phyloP scores from a whole-genome alignment of 2,329 filamentous ascomycete genomes.

The Lecanicillium sp. region DNA sequence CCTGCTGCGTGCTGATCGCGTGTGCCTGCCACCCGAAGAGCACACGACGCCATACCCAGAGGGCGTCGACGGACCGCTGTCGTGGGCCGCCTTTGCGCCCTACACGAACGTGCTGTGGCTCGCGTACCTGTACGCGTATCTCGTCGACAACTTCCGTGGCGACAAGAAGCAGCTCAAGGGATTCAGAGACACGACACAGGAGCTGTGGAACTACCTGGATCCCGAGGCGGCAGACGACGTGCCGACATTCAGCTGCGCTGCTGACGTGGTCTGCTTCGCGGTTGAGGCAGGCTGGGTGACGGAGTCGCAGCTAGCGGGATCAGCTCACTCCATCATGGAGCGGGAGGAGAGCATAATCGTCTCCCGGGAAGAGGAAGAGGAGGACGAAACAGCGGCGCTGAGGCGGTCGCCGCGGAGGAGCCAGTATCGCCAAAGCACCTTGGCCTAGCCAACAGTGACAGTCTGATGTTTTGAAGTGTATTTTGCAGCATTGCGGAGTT shows the following conservation, averaged over 20 bases:
- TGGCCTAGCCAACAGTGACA: background rate
- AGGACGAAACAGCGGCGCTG: constrained; percentile 17
- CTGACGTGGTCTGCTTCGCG: constrained; percentile 51
- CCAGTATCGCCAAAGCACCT: constrained; percentile 1
- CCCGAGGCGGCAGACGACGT: constrained; percentile 41
- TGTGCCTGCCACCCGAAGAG: constrained; percentile 40
- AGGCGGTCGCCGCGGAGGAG: constrained; percentile 22
- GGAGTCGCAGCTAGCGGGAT: constrained; percentile 43
- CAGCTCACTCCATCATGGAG: constrained; percentile 29
- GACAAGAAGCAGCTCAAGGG: constrained; percentile 36
- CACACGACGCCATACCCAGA: constrained; percentile 43
- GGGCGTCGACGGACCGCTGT: constrained; percentile 41
- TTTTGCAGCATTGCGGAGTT: background rate
- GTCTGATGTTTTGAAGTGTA: background rate
- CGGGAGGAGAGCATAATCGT: constrained; percentile 38
- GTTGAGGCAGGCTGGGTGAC: constrained; percentile 53
- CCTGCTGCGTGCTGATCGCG: constrained; percentile 44
- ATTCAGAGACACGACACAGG: constrained; percentile 41
- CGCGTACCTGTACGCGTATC: constrained; percentile 53
- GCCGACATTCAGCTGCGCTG: constrained; percentile 49
- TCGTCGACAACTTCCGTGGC: constrained; percentile 42
- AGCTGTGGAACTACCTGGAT: constrained; percentile 35
- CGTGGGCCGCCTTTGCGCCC: constrained; percentile 49
- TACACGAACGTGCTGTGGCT: constrained; percentile 64
- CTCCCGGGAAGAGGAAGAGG: constrained; percentile 23